Percentiles rank a stretch among this genome's conserved stretches.
phyloP scores from a whole-genome alignment of 768 basidiomycete genomes.

The Kwoniella pini region DNA sequence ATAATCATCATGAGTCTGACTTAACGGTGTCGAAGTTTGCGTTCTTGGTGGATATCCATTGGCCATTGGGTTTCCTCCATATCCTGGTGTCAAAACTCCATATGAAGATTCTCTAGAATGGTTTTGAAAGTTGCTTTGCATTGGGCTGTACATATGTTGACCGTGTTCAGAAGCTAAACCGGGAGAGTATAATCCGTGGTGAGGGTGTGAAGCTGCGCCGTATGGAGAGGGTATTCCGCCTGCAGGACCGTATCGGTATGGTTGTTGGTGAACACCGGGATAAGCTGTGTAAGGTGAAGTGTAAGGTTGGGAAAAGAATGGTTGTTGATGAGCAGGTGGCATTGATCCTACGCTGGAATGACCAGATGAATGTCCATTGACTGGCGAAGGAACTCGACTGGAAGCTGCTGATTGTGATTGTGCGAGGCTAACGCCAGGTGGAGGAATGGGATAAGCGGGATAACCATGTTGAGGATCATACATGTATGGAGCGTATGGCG shows the following conservation, averaged over 20 bases:
- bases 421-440: conserved; percentile 26
- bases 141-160: conserved; percentile 42
- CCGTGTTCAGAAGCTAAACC: conserved; percentile 31
- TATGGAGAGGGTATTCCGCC: conserved; percentile 34
- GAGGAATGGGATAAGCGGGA: conserved; percentile 31
- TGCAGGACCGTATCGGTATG: conserved; percentile 40
- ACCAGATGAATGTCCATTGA: conserved; percentile 36
- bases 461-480: conserved; percentile 40
- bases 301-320: conserved; percentile 39
- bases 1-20: conserved; percentile 38
- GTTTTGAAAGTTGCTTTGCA: conserved; percentile 29
- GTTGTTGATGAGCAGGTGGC: conserved; percentile 32
- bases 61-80: conserved; percentile 31
- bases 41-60: conserved; percentile 44
- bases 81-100: conserved; percentile 36
- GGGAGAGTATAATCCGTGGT: conserved; percentile 38
- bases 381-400: conserved; percentile 45
- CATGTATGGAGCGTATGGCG: conserved; percentile 39
- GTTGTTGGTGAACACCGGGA: conserved; percentile 33
- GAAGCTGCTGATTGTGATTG: conserved; percentile 35
- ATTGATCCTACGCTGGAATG: conserved; percentile 33
- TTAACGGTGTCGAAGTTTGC: conserved; percentile 43
- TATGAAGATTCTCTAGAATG: conserved; percentile 45
- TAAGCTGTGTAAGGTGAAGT: conserved; percentile 32
- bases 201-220: conserved; percentile 24